Evolutionary conservation across 768 basidiomycete genomes (phyloP), one percentile per base, ranked within the genome.

Genomic region (Mycena vulgaris): DNA sequence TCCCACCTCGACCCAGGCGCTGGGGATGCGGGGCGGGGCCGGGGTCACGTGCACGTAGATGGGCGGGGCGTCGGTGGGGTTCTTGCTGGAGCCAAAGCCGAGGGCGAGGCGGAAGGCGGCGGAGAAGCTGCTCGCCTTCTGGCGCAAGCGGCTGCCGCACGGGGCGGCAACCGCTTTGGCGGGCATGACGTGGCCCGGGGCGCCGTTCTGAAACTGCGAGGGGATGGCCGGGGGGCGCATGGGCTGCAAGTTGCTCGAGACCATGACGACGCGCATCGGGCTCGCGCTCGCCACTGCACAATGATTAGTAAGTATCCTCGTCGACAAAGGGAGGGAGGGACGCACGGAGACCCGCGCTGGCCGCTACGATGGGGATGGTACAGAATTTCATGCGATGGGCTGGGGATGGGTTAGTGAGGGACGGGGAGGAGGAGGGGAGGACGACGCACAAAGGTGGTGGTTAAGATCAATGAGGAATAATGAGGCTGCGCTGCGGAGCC

Each of bases 101-200:
- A 93, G 79, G 1, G 85, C 84, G 66, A 87, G 80, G 49, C 89
- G 83, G 83, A 93, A 84, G 31, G 83, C 74, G 71, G 91, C 89
- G 58, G 88, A 86, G 45, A 90, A 67, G 67, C 84, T 81, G 63
- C 88, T 73, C 28, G 86, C n/a, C n/a, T n/a, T n/a, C n/a, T n/a
- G n/a, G n/a, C n/a, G n/a, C n/a, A n/a, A n/a, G n/a, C n/a, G n/a
- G n/a, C n/a, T n/a, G n/a, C n/a, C n/a, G n/a, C n/a, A 40, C 7
- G 40, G 40, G 5, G 5, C 14, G 19, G 40, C 40, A n/a, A n/a
- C n/a, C n/a, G n/a, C n/a, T 4, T 11, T 58, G 40, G 10, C 11
- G 7, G 40, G 40, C 7, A 40, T 17, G 40, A 19, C 14, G 19
- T 16, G 71, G 9, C 72, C 35, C 6, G 35, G 49, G 35, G 17